A percentile compares a stretch with the other conserved stretches of the same genome.
These are phyloP conservation scores for Aspergillus bombycis DNA, from an alignment of 2,329 filamentous ascomycete genomes.

Conservation along the genomic window DNA sequence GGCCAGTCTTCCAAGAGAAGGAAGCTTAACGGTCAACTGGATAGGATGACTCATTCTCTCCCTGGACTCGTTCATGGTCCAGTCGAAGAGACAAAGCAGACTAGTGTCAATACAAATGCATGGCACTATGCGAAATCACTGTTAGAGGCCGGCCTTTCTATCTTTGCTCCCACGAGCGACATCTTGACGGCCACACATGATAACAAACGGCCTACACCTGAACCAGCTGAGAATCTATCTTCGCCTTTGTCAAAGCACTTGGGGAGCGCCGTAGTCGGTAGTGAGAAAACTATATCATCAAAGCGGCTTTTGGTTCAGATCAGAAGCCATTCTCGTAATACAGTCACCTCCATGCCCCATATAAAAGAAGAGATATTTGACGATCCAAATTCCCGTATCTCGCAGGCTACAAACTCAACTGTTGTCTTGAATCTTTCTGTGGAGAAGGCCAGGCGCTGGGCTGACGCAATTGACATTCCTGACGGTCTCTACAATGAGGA, in stretches of 20 bases:
- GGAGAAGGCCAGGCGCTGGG: slow-evolving; percentile 39
- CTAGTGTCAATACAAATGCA: neutral
- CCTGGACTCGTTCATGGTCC: neutral
- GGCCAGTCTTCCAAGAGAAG: neutral
- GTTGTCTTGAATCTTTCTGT: slow-evolving; percentile 32
- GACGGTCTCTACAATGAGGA: slow-evolving; percentile 54
- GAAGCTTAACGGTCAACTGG: neutral
- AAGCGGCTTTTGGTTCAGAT: neutral
- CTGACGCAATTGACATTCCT: slow-evolving; percentile 44
- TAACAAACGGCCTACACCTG: neutral
- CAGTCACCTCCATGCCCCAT: neutral
- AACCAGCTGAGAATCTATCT: neutral
- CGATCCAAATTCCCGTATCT: slow-evolving; percentile 15
- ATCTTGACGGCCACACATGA: neutral
- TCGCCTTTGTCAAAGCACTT: neutral
- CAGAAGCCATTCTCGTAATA: neutral
- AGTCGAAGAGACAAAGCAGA: neutral
- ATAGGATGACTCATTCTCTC: too few relatives aligned
- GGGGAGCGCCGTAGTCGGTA: neutral
- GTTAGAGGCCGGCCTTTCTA: neutral
- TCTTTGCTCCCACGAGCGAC: neutral
- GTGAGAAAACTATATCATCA: neutral
- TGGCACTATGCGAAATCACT: neutral
- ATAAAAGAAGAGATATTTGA: slow-evolving; percentile 19
- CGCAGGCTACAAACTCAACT: slow-evolving; percentile 27